Evolutionary conservation across 2,329 filamentous ascomycete genomes (phyloP), one percentile per base, ranked within the genome.

Genomic region (Clonostachys byssicola): DNA sequence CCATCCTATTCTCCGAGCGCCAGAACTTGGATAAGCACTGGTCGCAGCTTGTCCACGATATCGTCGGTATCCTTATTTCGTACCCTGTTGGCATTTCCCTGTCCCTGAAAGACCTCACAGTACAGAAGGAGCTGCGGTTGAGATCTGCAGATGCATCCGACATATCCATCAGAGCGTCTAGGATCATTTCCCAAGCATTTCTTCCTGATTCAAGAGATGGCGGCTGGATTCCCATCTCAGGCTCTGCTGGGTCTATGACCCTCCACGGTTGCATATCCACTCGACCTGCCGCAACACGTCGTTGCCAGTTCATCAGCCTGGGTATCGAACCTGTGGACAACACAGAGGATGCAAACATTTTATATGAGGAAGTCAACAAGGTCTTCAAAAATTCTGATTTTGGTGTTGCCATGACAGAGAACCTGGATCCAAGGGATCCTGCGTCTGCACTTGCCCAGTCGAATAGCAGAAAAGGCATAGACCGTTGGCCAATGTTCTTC

Each of bases 401-500:
- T 66, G 89, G 90, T 0, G 65, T 72, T 1, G 23, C 8, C 2
- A 30, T 30, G 23, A 64, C 72, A 5, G 82, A 85, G 17, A 73
- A 78, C 2, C 17, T 39, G 12, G 17, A 18, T 18, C 14, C 14
- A 18, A 39, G 36, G 36, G 36, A 39, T 6, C 62, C 65, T 38
- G 65, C 65, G 2, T 78, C 72, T 47, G 78, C 73, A 2, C 67
- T 62, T 34, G 75, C 67, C 52, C 78, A 83, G 49, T 54, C 78
- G 18, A 53, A 36, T 81, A 73, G 57, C 65, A 67, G 12, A 75
- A 92, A 89, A 60, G 76, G 83, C 1, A 71, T 92, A 10, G 90
- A 96, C 57, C 79, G 82, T 44, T 94, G 89, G 83, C 91, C 92
- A 0, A 92, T 92, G 84, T 97, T 96, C 57, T 87, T 85, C 56